Evolutionary conservation across 148 eudicot genomes (phyloP).

Genomic region (Mesembryanthemum crystallinum): DNA sequence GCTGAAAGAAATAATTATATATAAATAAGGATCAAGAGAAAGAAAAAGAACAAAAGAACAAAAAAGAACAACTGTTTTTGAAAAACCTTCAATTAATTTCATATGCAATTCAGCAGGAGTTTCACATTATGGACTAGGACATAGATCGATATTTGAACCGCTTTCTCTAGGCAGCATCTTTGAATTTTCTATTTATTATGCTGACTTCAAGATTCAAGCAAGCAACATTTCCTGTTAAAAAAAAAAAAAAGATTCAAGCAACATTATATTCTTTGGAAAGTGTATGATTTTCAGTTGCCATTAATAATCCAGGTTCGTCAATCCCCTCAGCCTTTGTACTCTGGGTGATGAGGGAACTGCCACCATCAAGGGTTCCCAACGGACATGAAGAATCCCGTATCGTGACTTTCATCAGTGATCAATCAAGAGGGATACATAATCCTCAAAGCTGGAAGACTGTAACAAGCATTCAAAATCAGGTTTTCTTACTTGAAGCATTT

Average conservation of each 20-base stretch:
- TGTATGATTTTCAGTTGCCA: conserved; percentile 3
- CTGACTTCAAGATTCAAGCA: neutral
- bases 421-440: conserved; percentile 39
- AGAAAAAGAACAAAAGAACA: too few relatives aligned
- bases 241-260: too few relatives aligned
- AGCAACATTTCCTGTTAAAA: too few relatives aligned
- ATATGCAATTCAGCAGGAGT: neutral
- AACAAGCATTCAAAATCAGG: conserved; percentile 80
- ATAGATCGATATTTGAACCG: neutral
- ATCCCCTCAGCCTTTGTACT: conserved; percentile 73
- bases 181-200: neutral
- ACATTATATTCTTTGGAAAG: neutral
- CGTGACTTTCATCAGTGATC: conserved; percentile 63
- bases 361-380: conserved; percentile 44
- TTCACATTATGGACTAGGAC: neutral
- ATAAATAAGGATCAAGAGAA: too few relatives aligned
- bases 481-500: conserved; percentile 23
- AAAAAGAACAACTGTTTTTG: too few relatives aligned
- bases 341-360: conserved; percentile 88
- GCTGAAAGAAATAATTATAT: too few relatives aligned
- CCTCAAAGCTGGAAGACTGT: conserved; percentile 68
- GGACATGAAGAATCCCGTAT: conserved; percentile 58
- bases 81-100: too few relatives aligned
- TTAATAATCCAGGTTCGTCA: conserved; percentile 56
- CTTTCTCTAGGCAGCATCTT: neutral